Conservation (phyloP, 257 asterid genomes). For the Lithospermum erythrorhizon region DNA sequence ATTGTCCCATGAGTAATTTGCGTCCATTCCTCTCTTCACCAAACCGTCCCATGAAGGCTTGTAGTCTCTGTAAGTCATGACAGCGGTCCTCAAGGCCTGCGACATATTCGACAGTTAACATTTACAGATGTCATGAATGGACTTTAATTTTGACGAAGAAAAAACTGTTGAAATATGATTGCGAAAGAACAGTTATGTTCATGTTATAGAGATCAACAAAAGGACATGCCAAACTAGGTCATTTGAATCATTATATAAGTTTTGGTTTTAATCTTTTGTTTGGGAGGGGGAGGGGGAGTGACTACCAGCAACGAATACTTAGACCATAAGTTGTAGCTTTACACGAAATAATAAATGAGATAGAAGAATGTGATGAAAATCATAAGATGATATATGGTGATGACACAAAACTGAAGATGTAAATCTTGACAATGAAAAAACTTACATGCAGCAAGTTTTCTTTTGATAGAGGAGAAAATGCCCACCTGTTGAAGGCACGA, state of each 20-base stretch:
- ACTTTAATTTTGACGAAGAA: background rate
- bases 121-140: background rate
- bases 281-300: too few relatives aligned
- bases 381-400: too few relatives aligned
- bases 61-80: conserved; percentile 49
- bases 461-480: conserved; percentile 71
- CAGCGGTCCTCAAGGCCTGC: conserved; percentile 54
- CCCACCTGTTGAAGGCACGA: conserved; percentile 55
- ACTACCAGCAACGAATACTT: too few relatives aligned
- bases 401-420: background rate
- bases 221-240: too few relatives aligned
- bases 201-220: too few relatives aligned
- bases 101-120: background rate
- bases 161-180: too few relatives aligned
- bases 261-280: too few relatives aligned
- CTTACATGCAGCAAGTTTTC: conserved; percentile 70
- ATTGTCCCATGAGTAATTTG: conserved; percentile 72
- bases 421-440: background rate
- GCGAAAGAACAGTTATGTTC: too few relatives aligned
- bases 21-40: conserved; percentile 83
- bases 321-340: too few relatives aligned
- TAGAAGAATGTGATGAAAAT: too few relatives aligned
- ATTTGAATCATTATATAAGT: too few relatives aligned
- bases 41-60: conserved; percentile 78
- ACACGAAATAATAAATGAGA: too few relatives aligned